Evolutionary conservation across 345 rosid species (phyloP).

Genomic region (Brassica incana): DNA sequence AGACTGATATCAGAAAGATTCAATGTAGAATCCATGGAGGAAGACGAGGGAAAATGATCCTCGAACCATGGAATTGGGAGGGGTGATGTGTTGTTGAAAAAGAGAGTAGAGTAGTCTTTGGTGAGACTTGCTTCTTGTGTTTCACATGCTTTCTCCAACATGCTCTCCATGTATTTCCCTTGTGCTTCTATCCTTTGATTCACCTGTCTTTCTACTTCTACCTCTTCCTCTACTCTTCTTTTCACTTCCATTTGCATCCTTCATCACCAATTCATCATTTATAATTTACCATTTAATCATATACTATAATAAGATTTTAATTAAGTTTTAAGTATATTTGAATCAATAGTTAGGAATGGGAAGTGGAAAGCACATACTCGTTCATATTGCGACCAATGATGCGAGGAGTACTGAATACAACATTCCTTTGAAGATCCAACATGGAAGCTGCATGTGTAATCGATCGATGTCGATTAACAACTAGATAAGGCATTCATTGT

Average conservation of each 20-base stretch:
- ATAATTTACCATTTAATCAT: conserved; percentile 22
- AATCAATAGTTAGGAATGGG: conserved; percentile 17
- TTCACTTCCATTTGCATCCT: conserved; percentile 86
- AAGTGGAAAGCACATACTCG: conserved; percentile 56
- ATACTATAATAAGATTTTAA: not conserved
- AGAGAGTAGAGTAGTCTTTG: conserved; percentile 31
- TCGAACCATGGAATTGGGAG: conserved; percentile 35
- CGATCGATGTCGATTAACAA: not conserved
- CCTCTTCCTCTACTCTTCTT: conserved; percentile 76
- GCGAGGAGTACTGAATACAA: conserved; percentile 45
- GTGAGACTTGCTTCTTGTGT: conserved; percentile 60
- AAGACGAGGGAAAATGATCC: conserved; percentile 35
- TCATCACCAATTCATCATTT: conserved; percentile 10
- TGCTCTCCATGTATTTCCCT: conserved; percentile 94
- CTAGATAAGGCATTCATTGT: not conserved
- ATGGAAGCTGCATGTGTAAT: conserved; percentile 26
- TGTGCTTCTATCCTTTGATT: conserved; percentile 92
- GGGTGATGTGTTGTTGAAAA: conserved; percentile 32
- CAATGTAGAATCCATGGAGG: conserved; percentile 27
- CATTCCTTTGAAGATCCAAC: conserved; percentile 36
- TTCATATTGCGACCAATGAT: conserved; percentile 49
- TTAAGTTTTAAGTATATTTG: not conserved
- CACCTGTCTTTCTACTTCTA: conserved; percentile 90
- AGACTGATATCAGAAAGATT: conserved; percentile 28
- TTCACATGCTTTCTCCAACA: conserved; percentile 89